Evolutionary conservation across 768 basidiomycete species (phyloP).

Genomic region (Candolleomyces aberdarensis): DNA sequence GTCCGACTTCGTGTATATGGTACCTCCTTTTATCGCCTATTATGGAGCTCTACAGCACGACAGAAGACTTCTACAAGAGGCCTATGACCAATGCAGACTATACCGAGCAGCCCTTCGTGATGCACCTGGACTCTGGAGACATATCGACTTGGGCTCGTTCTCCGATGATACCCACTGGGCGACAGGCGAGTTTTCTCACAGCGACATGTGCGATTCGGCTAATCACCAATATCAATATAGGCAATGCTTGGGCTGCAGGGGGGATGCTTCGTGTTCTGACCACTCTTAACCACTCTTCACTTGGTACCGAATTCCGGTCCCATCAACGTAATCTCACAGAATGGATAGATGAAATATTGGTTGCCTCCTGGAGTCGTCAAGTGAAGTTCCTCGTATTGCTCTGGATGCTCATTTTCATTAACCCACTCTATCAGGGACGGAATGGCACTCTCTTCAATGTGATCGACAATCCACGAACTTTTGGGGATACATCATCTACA

Average conservation of each 20-base stretch:
- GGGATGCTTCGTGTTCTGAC: constrained; percentile 60
- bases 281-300: constrained; percentile 47
- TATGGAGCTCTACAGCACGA: constrained; percentile 49
- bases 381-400: constrained; percentile 22
- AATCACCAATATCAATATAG: constrained; percentile 19
- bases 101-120: constrained; percentile 55
- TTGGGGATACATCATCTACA: constrained; percentile 52
- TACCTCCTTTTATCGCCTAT: constrained; percentile 65
- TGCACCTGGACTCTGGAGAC: constrained; percentile 51
- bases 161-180: constrained; percentile 54
- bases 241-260: constrained; percentile 67
- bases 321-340: constrained; percentile 42
- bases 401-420: not conserved
- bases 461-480: constrained; percentile 46
- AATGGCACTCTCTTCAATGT: constrained; percentile 53
- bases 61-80: constrained; percentile 36
- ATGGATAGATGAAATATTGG: constrained; percentile 57
- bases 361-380: constrained; percentile 40
- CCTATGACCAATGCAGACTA: constrained; percentile 54
- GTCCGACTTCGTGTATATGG: constrained; percentile 63
- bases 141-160: constrained; percentile 45
- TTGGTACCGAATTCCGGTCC: constrained; percentile 29
- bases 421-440: constrained; percentile 23
- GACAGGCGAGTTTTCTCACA: constrained; percentile 36
- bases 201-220: not conserved